Percentiles rank a stretch among this genome's conserved stretches.
Conservation (phyloP, 2,329 filamentous ascomycete species). For the Claviceps paspali region DNA sequence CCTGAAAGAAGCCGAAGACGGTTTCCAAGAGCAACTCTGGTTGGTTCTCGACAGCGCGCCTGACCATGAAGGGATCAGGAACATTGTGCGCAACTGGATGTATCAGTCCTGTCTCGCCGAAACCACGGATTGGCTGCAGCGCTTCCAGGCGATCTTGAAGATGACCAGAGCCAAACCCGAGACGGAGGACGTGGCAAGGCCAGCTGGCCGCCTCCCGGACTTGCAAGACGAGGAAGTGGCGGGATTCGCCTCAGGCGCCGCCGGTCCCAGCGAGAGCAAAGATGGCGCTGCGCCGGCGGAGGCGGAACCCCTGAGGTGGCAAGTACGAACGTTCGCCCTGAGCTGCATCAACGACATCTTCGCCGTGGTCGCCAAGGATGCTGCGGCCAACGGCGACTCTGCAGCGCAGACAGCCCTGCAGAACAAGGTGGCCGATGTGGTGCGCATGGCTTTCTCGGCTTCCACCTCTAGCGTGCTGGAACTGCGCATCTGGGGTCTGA, state of each 20-base stretch:
- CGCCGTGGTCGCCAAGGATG: conserved; percentile 60
- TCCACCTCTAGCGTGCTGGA: conserved; percentile 88
- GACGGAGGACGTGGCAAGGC: conserved; percentile 29
- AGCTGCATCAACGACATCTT: conserved; percentile 75
- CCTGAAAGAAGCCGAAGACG: conserved; percentile 55
- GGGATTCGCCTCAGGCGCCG: conserved; percentile 70
- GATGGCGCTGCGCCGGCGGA: conserved; percentile 35
- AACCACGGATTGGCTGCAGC: conserved; percentile 71
- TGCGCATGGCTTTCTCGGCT: conserved; percentile 92
- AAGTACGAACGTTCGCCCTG: conserved; percentile 89
- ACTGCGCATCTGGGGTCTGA: conserved; percentile 76
- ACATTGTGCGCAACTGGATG: conserved; percentile 85
- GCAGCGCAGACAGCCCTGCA: conserved; percentile 66
- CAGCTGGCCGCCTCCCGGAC: conserved; percentile 47
- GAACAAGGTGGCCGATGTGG: conserved; percentile 73
- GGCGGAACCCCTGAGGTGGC: conserved; percentile 86
- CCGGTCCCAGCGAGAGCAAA: conserved; percentile 39
- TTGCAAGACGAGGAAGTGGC: conserved; percentile 93
- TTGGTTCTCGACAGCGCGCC: conserved; percentile 67
- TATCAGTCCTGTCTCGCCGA: conserved; percentile 73
- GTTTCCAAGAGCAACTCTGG: conserved; percentile 87
- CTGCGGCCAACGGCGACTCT: conserved; percentile 63
- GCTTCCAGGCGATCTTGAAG: conserved; percentile 76
- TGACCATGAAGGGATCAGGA: conserved; percentile 63
- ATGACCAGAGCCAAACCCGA: conserved; percentile 62